Conservation (phyloP, 768 basidiomycete genomes). For the Mycena haematopus region DNA sequence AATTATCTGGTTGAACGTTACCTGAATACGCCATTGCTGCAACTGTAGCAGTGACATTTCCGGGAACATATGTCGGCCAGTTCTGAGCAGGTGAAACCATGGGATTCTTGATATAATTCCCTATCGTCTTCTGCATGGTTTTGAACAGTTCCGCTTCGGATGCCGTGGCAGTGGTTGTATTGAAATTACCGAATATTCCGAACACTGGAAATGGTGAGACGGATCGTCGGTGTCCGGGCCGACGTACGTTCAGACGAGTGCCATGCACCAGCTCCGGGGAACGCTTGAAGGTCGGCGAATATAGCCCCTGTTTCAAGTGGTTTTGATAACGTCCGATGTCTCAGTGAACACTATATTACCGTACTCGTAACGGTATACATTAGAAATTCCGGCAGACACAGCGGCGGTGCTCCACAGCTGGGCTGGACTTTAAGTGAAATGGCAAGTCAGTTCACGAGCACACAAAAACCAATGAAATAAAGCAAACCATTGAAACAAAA, state of each 20-base stretch:
- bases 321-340: not conserved
- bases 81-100: constrained; percentile 23
- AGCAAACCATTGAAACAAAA: constrained; percentile 27
- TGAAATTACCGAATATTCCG: constrained; percentile 37
- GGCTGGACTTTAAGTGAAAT: constrained; percentile 18
- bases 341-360: constrained; percentile 9
- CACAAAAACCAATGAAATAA: not conserved
- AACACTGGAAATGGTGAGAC: constrained; percentile 18
- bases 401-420: constrained; percentile 22
- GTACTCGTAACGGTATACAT: constrained; percentile 32
- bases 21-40: constrained; percentile 31
- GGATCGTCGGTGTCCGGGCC: too few species aligned
- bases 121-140: constrained; percentile 31
- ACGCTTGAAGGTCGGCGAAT: constrained; percentile 32
- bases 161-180: constrained; percentile 31
- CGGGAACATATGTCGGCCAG: constrained; percentile 29
- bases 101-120: constrained; percentile 32
- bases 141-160: constrained; percentile 31
- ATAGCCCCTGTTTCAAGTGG: constrained; percentile 17
- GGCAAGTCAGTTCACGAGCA: not conserved
- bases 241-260: constrained; percentile 32
- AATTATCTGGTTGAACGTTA: constrained; percentile 27
- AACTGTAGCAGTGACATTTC: constrained; percentile 24
- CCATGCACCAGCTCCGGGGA: constrained; percentile 33
- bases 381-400: constrained; percentile 23